Evolutionary conservation across 179 eudicot genomes (phyloP), one percentile per base, ranked within the genome.

Genomic region (Vitellaria paradoxa): DNA sequence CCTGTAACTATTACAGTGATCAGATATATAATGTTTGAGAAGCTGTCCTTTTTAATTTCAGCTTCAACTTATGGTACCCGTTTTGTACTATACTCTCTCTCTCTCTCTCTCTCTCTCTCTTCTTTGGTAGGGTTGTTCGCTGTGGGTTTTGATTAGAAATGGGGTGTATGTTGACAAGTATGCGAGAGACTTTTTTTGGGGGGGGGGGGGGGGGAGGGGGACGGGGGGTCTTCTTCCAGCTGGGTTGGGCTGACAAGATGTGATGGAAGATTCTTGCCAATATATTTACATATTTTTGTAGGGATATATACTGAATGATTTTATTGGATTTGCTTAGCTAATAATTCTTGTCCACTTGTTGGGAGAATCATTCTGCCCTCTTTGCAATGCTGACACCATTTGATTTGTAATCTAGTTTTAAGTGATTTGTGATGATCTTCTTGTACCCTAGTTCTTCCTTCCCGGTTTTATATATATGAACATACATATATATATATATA

Each of bases 211-310:
- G 9, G 52, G 9, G 1, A 10, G 61, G 56, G 63, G 71, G 49
- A 82, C 18, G 57, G 24, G 81, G 84, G 81, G 64, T 67, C 78
- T 83, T 60, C 79, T 75, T 79, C 87, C 37, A 83, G 86, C 86
- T 68, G 81, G 73, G 75, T 59, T 75, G 72, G 73, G 61, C 50
- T 67, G 74, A 64, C 70, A 75, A 80, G 84, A 84, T 89, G 82
- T 75, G 87, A 88, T 81, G 78, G 79, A 83, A 81, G 88, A 87
- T 89, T 89, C 89, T 79, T 82, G 74, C 80, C 79, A 84, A 85
- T 56, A 3, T 65, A 9, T 30, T 0, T 21, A 21, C 55, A 7
- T 40, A 42, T 77, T 50, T 50, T 50, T 50, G 12, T 50, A 2
- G 37, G 37, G 37, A 30, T 30, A 30, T 30, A 30, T 30, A 30